Evolutionary conservation across 164 flowering plant genomes (phyloP).

Genomic region (Macadamia tetraphylla): DNA sequence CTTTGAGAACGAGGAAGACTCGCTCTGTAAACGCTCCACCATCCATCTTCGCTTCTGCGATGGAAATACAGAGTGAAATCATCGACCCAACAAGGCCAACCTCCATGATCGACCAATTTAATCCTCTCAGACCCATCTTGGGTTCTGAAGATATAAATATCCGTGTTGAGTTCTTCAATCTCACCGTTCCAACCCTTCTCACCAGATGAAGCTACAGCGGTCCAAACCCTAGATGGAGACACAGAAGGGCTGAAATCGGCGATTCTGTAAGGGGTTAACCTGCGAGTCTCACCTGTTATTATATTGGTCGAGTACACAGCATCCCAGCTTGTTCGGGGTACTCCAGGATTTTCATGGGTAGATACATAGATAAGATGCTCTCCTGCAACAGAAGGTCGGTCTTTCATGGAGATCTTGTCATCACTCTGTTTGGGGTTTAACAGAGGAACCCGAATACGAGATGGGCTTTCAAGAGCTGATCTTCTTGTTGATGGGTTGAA

Average conservation of each 20-base stretch:
- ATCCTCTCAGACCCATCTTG: conserved; percentile 57
- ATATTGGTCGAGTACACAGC: conserved; percentile 75
- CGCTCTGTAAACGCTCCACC: conserved; percentile 77
- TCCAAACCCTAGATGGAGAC: conserved; percentile 75
- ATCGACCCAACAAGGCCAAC: conserved; percentile 89
- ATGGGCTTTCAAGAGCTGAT: conserved; percentile 23
- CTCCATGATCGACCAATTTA: conserved; percentile 69
- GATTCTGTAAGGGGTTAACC: conserved; percentile 63
- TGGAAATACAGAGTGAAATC: conserved; percentile 75
- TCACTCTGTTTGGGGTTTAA: conserved; percentile 13
- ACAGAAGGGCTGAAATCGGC: conserved; percentile 86
- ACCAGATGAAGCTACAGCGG: conserved; percentile 82
- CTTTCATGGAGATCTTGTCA: conserved; percentile 52
- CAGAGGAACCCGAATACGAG: conserved; percentile 37
- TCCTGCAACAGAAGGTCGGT: conserved; percentile 56
- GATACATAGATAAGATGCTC: conserved; percentile 64
- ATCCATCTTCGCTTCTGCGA: conserved; percentile 55
- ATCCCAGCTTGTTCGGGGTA: conserved; percentile 71
- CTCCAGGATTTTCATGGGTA: conserved; percentile 59
- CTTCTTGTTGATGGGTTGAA: conserved; percentile 21
- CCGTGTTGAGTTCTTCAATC: conserved; percentile 61
- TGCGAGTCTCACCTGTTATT: conserved; percentile 42
- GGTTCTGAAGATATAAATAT: conserved; percentile 62
- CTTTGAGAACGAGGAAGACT: conserved; percentile 23
- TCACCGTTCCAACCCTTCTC: conserved; percentile 76